Conservation (phyloP, 805 yeast species). For the Starmerella vitae region DNA sequence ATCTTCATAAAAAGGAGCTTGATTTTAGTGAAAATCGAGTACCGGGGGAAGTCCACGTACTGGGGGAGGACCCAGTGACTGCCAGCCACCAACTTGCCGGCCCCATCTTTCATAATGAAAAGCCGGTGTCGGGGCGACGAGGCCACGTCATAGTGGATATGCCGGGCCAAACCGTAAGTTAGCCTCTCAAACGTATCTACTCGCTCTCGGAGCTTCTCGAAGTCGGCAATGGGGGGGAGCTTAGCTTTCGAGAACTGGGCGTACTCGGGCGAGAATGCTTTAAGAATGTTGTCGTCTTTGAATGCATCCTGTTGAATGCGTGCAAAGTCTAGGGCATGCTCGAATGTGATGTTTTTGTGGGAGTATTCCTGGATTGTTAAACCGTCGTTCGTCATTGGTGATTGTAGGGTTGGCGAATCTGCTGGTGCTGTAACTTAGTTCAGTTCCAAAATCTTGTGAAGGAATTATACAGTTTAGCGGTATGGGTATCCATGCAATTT, state of each 20-base stretch:
- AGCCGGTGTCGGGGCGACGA: constrained; percentile 3
- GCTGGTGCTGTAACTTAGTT: no score
- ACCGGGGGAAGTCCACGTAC: constrained; percentile 1
- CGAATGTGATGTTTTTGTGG: constrained; percentile 1
- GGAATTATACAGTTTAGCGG: no score
- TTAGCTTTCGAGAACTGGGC: neutral
- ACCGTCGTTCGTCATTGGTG: neutral
- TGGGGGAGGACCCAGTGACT: constrained; percentile 6
- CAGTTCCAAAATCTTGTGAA: no score
- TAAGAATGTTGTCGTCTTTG: constrained; percentile 2
- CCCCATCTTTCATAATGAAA: constrained; percentile 1
- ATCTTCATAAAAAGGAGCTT: neutral
- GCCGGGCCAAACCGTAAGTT: constrained; percentile 1
- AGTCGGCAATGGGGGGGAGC: constrained; percentile 7
- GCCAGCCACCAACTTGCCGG: constrained; percentile 5
- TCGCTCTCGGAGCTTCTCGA: constrained; percentile 1
- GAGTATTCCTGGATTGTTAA: neutral
- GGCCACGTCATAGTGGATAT: neutral
- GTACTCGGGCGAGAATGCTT: neutral
- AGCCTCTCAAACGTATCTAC: constrained; percentile 2
- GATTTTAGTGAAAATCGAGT: neutral
- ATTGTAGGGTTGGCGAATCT: neutral
- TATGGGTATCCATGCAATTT: no score
- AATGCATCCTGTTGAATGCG: constrained; percentile 10
- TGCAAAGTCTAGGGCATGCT: constrained; percentile 2